These are phyloP conservation scores for Helianthus annuus DNA, from an alignment of 129 eudicot species.

Conservation along the genomic window HanXRQr2.0-SUNRISE NC_035445.2:134247109-134247608, in stretches of 20 bases:
- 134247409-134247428: too few species aligned
- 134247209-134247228: background rate
- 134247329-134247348: constrained; percentile 64
- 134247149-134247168: background rate
- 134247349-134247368: constrained; percentile 74
- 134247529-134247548: too few species aligned
- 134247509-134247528: too few species aligned
- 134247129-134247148: background rate
- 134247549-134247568: too few species aligned
- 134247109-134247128: constrained; percentile 56
- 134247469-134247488: too few species aligned
- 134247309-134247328: constrained; percentile 59
- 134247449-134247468: too few species aligned
- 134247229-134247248: background rate
- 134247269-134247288: constrained; percentile 14
- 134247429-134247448: too few species aligned
- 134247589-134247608: too few species aligned
- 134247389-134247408: background rate
- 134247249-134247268: too few species aligned
- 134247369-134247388: constrained; percentile 58
- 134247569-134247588: too few species aligned
- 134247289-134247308: constrained; percentile 43
- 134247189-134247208: constrained; percentile 14
- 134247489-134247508: too few species aligned
- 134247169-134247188: constrained; percentile 20